Evolutionary conservation across 1,284 basidiomycete species (phyloP).

Genomic region (Puccinia brachypodii): DNA sequence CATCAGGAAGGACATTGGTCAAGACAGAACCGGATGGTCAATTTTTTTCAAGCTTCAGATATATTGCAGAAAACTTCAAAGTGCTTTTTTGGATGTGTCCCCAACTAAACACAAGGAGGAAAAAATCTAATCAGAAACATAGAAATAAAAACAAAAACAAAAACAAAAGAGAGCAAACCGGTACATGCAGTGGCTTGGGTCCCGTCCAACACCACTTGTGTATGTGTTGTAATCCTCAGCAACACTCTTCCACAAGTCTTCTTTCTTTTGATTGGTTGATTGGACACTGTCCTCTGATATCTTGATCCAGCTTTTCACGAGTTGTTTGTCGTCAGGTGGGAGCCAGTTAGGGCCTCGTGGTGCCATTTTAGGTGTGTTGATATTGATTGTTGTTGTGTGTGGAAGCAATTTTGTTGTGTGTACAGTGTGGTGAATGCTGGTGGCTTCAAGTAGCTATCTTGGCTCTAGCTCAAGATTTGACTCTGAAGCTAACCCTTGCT

Average conservation of each 20-base stretch:
- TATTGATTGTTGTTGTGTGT: too few relatives aligned
- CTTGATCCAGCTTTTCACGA: not conserved
- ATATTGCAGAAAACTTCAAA: not conserved
- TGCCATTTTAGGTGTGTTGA: too few relatives aligned
- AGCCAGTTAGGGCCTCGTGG: too few relatives aligned
- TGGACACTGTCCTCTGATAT: not conserved
- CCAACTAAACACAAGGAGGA: not conserved
- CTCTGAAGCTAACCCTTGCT: too few relatives aligned
- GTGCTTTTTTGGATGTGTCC: not conserved
- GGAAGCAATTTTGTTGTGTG: too few relatives aligned
- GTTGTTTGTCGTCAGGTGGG: not conserved
- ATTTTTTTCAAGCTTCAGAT: not conserved
- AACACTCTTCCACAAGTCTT: not conserved
- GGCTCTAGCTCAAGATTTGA: too few relatives aligned
- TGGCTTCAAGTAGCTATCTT: too few relatives aligned
- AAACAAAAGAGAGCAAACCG: not conserved
- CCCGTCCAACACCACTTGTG: not conserved
- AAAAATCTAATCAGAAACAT: not conserved
- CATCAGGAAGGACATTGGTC: not conserved
- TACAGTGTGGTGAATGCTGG: too few relatives aligned
- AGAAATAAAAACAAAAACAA: not conserved
- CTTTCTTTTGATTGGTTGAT: not conserved
- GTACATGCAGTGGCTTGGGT: not conserved
- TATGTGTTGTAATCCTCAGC: constrained; percentile 6
- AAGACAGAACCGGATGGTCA: not conserved